Evolutionary conservation across 192 early-diverging fungal species (phyloP).

Genomic region (Coemansia erecta): DNA sequence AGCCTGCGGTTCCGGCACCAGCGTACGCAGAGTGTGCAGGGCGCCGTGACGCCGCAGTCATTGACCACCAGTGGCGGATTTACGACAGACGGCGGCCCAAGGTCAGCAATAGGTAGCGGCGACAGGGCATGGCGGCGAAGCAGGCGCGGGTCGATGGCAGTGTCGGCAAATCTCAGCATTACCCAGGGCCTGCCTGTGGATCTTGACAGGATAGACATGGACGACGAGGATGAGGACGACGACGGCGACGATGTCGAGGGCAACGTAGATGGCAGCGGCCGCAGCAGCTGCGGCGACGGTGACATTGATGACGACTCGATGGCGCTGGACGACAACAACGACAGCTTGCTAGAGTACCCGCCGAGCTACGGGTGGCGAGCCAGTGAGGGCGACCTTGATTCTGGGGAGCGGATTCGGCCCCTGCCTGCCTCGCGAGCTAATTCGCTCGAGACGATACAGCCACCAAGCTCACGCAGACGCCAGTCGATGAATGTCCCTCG

Average conservation of each 20-base stretch:
- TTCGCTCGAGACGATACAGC: constrained; percentile 3
- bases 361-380: constrained; percentile 7
- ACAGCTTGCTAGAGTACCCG: constrained; percentile 4
- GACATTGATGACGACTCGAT: constrained; percentile 23
- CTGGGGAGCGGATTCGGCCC: not conserved
- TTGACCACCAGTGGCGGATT: not conserved
- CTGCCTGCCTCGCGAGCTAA: constrained; percentile 1
- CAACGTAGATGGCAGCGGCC: not conserved
- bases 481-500: constrained; percentile 29
- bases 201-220: constrained; percentile 28
- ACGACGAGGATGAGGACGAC: constrained; percentile 37
- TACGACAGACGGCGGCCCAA: not conserved
- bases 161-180: constrained; percentile 18
- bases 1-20: constrained; percentile 11
- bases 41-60: not conserved
- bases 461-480: constrained; percentile 2
- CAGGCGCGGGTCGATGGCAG: constrained; percentile 34
- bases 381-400: constrained; percentile 10
- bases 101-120: not conserved
- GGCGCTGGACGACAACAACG: constrained; percentile 15
- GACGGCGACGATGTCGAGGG: constrained; percentile 17
- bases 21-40: constrained; percentile 19
- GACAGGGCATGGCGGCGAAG: constrained; percentile 3
- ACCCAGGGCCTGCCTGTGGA: constrained; percentile 24
- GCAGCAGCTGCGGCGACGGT: constrained; percentile 8